A percentile compares a stretch with the other conserved stretches of the same genome.
Conservation (phyloP, 2,329 filamentous ascomycete genomes). For the Botryotinia convoluta region DNA sequence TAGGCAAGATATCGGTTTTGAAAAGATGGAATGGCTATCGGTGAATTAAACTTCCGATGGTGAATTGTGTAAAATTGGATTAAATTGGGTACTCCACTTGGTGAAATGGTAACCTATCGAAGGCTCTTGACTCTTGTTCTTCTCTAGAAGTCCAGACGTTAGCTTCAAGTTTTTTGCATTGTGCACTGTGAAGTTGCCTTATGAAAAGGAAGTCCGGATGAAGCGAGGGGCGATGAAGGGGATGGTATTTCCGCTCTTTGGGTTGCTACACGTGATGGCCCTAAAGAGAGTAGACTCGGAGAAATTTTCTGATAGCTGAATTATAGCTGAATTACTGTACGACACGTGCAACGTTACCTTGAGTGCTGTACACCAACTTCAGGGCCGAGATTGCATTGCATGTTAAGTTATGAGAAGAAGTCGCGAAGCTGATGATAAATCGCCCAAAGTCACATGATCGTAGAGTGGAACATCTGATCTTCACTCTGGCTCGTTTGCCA, state of each 20-base stretch:
- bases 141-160: neutral
- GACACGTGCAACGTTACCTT: neutral
- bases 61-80: neutral
- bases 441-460: neutral
- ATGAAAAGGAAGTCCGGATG: neutral
- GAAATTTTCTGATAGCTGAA: neutral
- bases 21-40: neutral
- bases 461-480: neutral
- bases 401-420: neutral
- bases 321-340: neutral
- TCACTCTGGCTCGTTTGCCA: neutral
- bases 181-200: neutral
- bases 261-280: neutral
- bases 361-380: neutral
- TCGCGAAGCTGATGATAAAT: neutral
- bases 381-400: neutral
- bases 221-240: conserved; percentile 8
- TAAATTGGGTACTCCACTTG: conserved; percentile 8
- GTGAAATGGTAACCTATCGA: neutral
- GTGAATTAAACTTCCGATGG: neutral
- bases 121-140: neutral
- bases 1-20: neutral
- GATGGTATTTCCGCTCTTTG: neutral
- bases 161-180: neutral
- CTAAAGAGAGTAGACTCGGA: neutral